Evolutionary conservation across 75 land plant genomes (phyloP), one percentile per base, ranked within the genome.

Genomic region (Chamaecyparis obtusa): DNA sequence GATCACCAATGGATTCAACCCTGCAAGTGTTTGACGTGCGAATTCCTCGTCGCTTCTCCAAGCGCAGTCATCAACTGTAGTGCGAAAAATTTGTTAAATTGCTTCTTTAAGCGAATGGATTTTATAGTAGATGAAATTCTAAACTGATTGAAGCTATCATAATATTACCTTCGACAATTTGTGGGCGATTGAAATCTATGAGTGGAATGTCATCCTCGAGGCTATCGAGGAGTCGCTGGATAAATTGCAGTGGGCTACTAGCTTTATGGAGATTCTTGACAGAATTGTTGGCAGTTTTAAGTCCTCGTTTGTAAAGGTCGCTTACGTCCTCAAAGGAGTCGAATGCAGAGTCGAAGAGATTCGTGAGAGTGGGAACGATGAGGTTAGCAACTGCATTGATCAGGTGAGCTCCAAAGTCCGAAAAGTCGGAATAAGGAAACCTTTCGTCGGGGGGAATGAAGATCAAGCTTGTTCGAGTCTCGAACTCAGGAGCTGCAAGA

Each of bases 371-470:
- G 9, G 93, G n/a, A n/a, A 86, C 39, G 36, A 87, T 79, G 21
- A 81, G 85, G 30, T 90, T 89, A 5, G 89, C 84, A 14, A 92
- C 55, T 3, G 89, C 77, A 35, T 85, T 87, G 41, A 92, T 2
- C 0, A 88, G 14, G 37, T 85, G 44, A 27, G 87, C 84, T n/a
- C 91, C 80, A 83, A 92, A 92, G 36, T 89, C 90, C 1, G 89
- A 89, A 64, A 88, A 83, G 49, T 93, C 92, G 14, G 37, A 69
- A 72, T 78, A 90, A 15, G 87, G 86, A 51, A 92, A 94, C 35
- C 91, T 84, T 80, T 94, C 95, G 64, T 94, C 95, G 6, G 90
- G 88, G 0, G 95, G 95, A 69, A 69, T 86, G 36, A 82, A 86
- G 15, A 91, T 57, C 36, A 80, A 56, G n/a, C 44, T 16, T 33